Evolutionary conservation across 2,329 filamentous ascomycete species (phyloP).

Genomic region (Hymenoscyphus infarciens): DNA sequence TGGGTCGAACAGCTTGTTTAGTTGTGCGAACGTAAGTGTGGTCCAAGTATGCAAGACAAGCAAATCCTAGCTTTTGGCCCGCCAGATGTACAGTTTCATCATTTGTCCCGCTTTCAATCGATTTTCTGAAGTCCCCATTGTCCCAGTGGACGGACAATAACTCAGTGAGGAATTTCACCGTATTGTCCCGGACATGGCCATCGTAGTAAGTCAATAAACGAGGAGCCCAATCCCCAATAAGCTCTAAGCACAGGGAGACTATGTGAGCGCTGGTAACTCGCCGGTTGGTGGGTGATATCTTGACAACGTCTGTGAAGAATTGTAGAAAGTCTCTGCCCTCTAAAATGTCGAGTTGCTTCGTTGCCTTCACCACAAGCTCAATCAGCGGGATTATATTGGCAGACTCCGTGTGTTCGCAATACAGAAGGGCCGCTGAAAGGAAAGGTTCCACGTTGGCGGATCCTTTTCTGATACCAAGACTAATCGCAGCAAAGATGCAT

Average conservation of each 20-base stretch:
- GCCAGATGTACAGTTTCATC: conserved; percentile 12
- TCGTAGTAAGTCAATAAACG: conserved; percentile 50
- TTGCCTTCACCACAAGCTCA: conserved; percentile 24
- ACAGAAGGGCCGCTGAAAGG: conserved; percentile 32
- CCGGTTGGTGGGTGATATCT: conserved; percentile 14
- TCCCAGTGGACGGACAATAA: conserved; percentile 22
- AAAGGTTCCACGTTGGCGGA: conserved; percentile 26
- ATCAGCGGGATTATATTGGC: conserved; percentile 24
- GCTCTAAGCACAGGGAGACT: conserved; percentile 39
- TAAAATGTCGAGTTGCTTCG: conserved; percentile 26
- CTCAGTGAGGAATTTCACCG: conserved; percentile 32
- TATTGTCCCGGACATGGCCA: conserved; percentile 41
- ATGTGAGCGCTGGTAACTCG: conserved; percentile 38
- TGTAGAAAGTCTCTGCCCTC: conserved; percentile 33
- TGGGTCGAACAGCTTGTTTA: conserved; percentile 29
- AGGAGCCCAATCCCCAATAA: conserved; percentile 48
- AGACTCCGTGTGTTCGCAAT: conserved; percentile 31
- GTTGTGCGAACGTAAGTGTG: conserved; percentile 30
- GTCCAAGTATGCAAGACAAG: conserved; percentile 32
- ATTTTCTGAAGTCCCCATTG: conserved; percentile 16
- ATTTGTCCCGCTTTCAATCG: conserved; percentile 20
- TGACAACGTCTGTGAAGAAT: conserved; percentile 33
- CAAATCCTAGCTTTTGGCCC: conserved; percentile 28
- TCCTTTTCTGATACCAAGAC: conserved; percentile 28
- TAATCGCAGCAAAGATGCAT: conserved; percentile 44